A percentile compares a stretch with the other conserved stretches of the same genome.
Conservation (phyloP, 805 yeast genomes). For the Metschnikowia arizonensis region DNA sequence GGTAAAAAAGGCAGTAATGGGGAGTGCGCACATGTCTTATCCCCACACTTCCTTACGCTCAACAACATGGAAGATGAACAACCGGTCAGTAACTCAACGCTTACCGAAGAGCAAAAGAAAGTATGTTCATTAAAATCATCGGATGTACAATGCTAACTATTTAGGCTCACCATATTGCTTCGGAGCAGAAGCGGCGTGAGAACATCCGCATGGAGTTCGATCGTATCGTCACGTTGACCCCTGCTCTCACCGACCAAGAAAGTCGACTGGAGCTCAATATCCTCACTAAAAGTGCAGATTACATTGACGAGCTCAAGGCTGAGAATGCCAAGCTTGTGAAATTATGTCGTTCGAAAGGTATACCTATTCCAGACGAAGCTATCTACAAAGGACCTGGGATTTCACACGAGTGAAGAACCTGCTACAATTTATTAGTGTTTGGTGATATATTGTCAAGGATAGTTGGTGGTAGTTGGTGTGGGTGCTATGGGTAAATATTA, state of each 20-base stretch:
- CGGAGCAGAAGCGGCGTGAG: conserved; percentile 83
- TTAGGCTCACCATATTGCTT: conserved; percentile 72
- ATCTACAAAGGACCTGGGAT: conserved; percentile 25
- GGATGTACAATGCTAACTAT: conserved; percentile 8
- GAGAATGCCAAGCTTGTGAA: conserved; percentile 47
- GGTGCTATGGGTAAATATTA: no score
- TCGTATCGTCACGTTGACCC: conserved; percentile 68
- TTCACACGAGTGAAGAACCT: conserved; percentile 7
- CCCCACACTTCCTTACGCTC: conserved; percentile 2
- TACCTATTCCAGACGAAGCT: conserved; percentile 40
- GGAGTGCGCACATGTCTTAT: neutral
- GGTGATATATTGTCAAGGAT: no score
- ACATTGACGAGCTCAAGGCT: conserved; percentile 46
- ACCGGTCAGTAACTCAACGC: conserved; percentile 7
- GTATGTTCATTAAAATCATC: conserved; percentile 8
- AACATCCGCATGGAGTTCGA: conserved; percentile 83
- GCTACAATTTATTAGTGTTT: no score
- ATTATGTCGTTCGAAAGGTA: conserved; percentile 38
- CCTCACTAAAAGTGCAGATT: conserved; percentile 58
- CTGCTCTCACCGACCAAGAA: conserved; percentile 63
- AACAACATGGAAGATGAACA: neutral
- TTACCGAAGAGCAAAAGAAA: conserved; percentile 20
- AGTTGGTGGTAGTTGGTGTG: no score
- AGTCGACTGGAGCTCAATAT: conserved; percentile 78
- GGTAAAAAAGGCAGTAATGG: no score